Conservation (phyloP, 2,329 filamentous ascomycete species). For the Fusarium coicis region DNA sequence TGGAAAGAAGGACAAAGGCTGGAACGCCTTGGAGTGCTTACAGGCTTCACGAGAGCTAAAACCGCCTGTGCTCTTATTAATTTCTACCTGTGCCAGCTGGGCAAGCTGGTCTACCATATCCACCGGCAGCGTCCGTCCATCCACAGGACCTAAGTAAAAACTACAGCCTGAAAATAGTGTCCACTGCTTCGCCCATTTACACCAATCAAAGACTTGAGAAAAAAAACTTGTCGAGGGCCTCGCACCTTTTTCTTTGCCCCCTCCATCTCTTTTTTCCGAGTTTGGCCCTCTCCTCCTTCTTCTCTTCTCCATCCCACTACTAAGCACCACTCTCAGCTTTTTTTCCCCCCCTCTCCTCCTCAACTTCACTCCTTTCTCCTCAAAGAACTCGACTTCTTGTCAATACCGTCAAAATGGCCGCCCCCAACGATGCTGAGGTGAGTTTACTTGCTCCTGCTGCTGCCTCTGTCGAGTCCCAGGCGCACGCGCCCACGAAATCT, state of each 20-base stretch:
- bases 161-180: slow-evolving; percentile 31
- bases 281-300: slow-evolving; percentile 45
- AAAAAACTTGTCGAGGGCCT: slow-evolving; percentile 53
- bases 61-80: slow-evolving; percentile 18
- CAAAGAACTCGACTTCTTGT: slow-evolving; percentile 49
- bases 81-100: neutral
- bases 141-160: slow-evolving; percentile 5
- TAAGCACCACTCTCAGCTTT: slow-evolving; percentile 44
- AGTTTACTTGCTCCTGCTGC: slow-evolving; percentile 45
- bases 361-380: slow-evolving; percentile 45
- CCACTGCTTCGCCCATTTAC: slow-evolving; percentile 41
- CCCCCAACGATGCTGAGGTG: slow-evolving; percentile 57
- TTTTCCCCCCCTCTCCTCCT: slow-evolving; percentile 37
- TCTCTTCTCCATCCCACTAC: slow-evolving; percentile 45
- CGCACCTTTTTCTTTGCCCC: slow-evolving; percentile 50
- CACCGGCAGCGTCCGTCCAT: slow-evolving; percentile 41
- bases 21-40: neutral
- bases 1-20: neutral
- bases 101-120: neutral
- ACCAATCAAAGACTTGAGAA: slow-evolving; percentile 52
- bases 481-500: slow-evolving; percentile 40
- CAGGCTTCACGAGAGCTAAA: slow-evolving; percentile 4
- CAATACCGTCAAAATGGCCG: slow-evolving; percentile 67
- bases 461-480: slow-evolving; percentile 11
- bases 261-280: slow-evolving; percentile 44